These are phyloP conservation scores for Quercus variabilis DNA, from an alignment of 306 rosid genomes.

Conservation along the genomic window DNA sequence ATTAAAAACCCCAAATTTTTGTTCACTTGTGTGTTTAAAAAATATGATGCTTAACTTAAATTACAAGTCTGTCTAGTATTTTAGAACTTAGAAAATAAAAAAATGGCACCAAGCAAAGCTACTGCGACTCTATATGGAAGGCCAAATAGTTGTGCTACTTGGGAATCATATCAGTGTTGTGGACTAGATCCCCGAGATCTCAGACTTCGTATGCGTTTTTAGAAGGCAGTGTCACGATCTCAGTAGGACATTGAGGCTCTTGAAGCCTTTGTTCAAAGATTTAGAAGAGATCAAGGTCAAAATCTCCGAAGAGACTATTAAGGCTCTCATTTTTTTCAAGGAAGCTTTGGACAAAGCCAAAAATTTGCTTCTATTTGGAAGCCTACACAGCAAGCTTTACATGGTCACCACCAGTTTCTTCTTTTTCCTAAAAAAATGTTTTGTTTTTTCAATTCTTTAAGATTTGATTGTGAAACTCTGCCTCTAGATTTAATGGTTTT, in stretches of 20 bases:
- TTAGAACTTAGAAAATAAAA: too few species aligned
- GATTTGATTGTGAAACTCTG: too few species aligned
- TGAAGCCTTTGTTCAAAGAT: neutral
- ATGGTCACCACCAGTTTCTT: neutral
- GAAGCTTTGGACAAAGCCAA: neutral
- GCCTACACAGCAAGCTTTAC: too few species aligned
- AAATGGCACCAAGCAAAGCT: too few species aligned
- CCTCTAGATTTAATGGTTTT: too few species aligned
- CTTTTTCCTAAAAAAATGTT: neutral
- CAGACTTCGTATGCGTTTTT: slow-evolving; percentile 16
- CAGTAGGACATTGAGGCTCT: slow-evolving; percentile 25
- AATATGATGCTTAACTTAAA: too few species aligned
- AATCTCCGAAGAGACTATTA: neutral
- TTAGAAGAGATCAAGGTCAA: neutral
- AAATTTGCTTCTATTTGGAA: too few species aligned
- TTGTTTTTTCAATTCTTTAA: neutral
- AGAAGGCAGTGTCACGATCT: slow-evolving; percentile 30
- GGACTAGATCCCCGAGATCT: slow-evolving; percentile 18
- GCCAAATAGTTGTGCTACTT: neutral
- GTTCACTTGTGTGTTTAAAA: too few species aligned
- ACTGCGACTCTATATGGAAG: neutral
- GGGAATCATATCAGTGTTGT: neutral
- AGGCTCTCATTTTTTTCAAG: slow-evolving; percentile 16
- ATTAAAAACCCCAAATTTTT: too few species aligned
- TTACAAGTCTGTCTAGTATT: too few species aligned